These are phyloP conservation scores for Prinsepia uniflora DNA, from an alignment of 306 rosid genomes.

Conservation along the genomic window DNA sequence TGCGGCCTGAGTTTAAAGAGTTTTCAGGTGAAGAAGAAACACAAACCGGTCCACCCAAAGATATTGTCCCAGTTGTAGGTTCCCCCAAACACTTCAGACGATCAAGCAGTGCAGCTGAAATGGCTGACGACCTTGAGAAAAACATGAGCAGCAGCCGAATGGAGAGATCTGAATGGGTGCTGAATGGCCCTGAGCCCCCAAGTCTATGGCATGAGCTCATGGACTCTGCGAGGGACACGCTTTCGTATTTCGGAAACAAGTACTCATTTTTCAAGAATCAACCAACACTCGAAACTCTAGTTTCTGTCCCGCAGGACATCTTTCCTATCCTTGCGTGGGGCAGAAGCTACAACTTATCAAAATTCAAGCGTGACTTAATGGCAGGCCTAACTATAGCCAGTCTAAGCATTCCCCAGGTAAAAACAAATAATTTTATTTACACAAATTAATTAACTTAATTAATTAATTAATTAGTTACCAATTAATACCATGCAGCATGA, in stretches of 20 bases:
- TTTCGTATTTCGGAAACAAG: conserved; percentile 12
- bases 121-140: conserved; percentile 21
- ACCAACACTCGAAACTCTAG: conserved; percentile 12
- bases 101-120: conserved; percentile 20
- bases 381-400: conserved; percentile 72
- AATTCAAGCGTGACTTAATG: conserved; percentile 49
- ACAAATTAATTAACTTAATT: not conserved
- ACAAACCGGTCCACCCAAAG: not conserved
- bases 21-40: conserved; percentile 7
- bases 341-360: conserved; percentile 32
- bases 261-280: conserved; percentile 33
- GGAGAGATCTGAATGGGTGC: conserved; percentile 46
- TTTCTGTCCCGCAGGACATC: conserved; percentile 21
- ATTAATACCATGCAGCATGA: too few species aligned
- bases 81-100: conserved; percentile 51
- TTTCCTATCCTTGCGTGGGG: conserved; percentile 54
- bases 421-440: not conserved
- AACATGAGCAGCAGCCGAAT: conserved; percentile 11
- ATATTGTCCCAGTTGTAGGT: conserved; percentile 21
- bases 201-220: conserved; percentile 32
- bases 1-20: not conserved
- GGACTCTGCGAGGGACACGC: conserved; percentile 25
- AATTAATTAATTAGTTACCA: too few species aligned
- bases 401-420: conserved; percentile 79
- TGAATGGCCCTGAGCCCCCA: conserved; percentile 60